These are phyloP conservation scores for Quercus rubra DNA, from an alignment of 306 rosid genomes.

Conservation along the genomic window DNA sequence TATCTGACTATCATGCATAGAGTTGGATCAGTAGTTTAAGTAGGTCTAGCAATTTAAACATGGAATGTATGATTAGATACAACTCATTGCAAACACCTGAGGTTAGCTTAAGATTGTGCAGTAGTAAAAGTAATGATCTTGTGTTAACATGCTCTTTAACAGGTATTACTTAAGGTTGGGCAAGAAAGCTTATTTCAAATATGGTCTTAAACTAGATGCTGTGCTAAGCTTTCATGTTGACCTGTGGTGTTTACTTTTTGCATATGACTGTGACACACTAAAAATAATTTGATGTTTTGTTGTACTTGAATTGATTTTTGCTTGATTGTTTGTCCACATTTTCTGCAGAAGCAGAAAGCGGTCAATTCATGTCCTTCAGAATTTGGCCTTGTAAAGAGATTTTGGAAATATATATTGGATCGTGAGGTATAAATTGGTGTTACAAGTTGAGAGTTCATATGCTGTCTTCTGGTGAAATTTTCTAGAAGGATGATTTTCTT, in stretches of 20 bases:
- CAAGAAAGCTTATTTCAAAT: background rate
- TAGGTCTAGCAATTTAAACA: conserved; percentile 15
- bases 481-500: conserved; percentile 2
- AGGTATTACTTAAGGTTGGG: background rate
- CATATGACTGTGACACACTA: background rate
- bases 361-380: conserved; percentile 71
- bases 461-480: background rate
- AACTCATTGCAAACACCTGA: background rate
- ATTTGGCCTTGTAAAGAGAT: conserved; percentile 80
- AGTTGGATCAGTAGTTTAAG: background rate
- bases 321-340: conserved; percentile 24
- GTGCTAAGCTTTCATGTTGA: background rate
- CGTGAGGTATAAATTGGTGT: conserved; percentile 49
- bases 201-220: background rate
- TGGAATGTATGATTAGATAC: background rate
- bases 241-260: background rate
- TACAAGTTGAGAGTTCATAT: conserved; percentile 5
- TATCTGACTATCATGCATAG: background rate
- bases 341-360: conserved; percentile 81
- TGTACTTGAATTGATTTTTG: conserved; percentile 2
- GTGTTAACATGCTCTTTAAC: background rate
- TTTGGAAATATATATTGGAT: conserved; percentile 79
- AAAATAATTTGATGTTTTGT: background rate
- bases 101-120: background rate
- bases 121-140: background rate